Base-by-base conservation (phyloP, 78 protist genomes). In the Pigoraptor vietnamica region DNA sequence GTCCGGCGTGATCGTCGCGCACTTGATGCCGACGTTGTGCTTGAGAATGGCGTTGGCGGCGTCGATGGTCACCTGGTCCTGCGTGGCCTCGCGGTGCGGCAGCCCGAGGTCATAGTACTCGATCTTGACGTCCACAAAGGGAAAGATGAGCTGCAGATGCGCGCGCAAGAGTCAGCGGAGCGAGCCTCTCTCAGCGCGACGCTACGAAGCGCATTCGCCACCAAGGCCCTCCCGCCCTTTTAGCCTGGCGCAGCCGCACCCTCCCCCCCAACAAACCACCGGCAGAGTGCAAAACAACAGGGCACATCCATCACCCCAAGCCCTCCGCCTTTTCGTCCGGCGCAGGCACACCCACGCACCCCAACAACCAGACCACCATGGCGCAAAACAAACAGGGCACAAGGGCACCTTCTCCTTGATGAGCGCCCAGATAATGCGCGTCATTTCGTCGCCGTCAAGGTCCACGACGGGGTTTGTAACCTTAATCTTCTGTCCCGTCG, bases 1-100 rank as follows among this genome's bases (percentile, higher is more conserved):
- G 35, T 97, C 98, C 82, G 99, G 98, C 23, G 99, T 98, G 95
- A 98, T 98, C 56, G 99, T 98, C 37, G 99, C 99, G 93, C 99
- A 98, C 97, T 98, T 98, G 95, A 98, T 95, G 86, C 99, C 99
- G 56, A 98, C 99, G 79, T 93, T 92, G 94, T 48, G n/a, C 90
- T 93, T 81, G 88, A 81, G 24, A 91, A 97, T 97, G 87, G 98
- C 99, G 48, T 94, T 34, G 38, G 98, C 98, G 39, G 95, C 87
- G 37, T 98, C 98, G 37, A 96, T 79, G 83, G 98, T 98, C 91
- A 97, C 94, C 82, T 93, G 89, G 82, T 95, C 97, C 25, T 96
- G 32, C 34, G 97, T 94, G 23, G 93, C 94, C 33, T 97, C 98
- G 37, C 98, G 92, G 40, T 93, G 40, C 56, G 35, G 90, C 0